Evolutionary conservation across 495 filamentous ascomycete species (phyloP), one percentile per base, ranked within the genome.

Genomic region (Copromyces sp.): DNA sequence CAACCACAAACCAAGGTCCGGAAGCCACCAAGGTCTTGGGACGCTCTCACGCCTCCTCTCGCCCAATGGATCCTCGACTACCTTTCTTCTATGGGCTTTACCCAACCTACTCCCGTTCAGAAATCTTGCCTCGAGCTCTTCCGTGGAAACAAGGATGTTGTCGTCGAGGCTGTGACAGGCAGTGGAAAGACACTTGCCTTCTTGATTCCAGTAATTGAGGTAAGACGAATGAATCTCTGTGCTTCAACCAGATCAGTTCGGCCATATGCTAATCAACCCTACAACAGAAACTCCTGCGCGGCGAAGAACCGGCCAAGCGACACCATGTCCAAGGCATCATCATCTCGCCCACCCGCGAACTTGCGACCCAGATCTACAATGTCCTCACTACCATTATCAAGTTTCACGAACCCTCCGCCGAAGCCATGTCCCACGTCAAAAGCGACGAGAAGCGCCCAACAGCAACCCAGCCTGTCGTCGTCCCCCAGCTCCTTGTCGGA

Each of bases 121-220:
- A 93, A 94, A 32, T 94, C 92, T n/a, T 91, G 91, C 17, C 93
- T 98, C 74, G 94, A 95, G 12, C 87, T 97, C 17, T 97, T 98
- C 80, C 89, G 93, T 82, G 90, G 90, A 9, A 93, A 98, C 81
- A 98, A 98, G 77, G 95, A 98, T 82, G 94, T 98, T 0, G 95
- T 98, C 3, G 95, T 98, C 38, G 94, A 97, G 86, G 96, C 95
- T 3, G 95, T 98, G 9, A 99, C 95, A 3, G 95, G 96, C 9
- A 95, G 92, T 78, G 95, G 95, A 61, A 99, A 99, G 82, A 98
- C 95, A 0, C 83, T 98, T 53, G 91, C 94, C 2, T 98, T 95
- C 77, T 81, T 99, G 68, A 92, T 99, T 37, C 95, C 95, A 0
- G 83, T 98, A 3, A 86, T 98, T 14, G 93, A 97, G 74, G 78